phyloP scores from a whole-genome alignment of 352 stramenopile genomes.

The Salisapilia sapeloensis region DNA sequence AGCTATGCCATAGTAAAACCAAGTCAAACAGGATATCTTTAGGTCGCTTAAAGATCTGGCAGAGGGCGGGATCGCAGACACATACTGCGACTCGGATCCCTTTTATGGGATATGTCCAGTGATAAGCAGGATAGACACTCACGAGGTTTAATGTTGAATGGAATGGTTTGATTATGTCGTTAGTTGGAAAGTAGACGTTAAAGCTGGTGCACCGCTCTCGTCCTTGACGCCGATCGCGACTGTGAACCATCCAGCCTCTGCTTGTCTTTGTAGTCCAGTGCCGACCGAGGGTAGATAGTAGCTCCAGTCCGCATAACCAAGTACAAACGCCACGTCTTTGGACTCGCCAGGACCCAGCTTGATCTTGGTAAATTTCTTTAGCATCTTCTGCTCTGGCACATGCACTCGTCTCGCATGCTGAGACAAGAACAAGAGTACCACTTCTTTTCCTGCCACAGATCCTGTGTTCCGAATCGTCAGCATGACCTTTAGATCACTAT shows the following conservation, averaged over 20 bases:
- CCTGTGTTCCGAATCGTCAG: conserved; percentile 59
- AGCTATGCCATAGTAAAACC: too few species aligned
- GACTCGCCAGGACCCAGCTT: conserved; percentile 10
- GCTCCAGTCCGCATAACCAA: conserved; percentile 25
- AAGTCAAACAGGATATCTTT: too few species aligned
- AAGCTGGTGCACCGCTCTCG: too few species aligned
- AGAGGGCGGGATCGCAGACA: too few species aligned
- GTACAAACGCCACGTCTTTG: conserved; percentile 20
- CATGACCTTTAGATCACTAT: conserved; percentile 9
- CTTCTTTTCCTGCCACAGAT: conserved; percentile 20
- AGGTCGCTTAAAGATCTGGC: too few species aligned
- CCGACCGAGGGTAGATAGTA: conserved; percentile 31
- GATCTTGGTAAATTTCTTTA: conserved; percentile 64
- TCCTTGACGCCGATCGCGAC: too few species aligned
- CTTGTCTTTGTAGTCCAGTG: conserved; percentile 12
- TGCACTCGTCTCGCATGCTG: conserved; percentile 27
- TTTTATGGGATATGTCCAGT: too few species aligned
- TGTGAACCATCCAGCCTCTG: conserved; percentile 28
- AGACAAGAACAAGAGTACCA: conserved; percentile 53
- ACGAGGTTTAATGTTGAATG: too few species aligned
- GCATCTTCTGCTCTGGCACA: conserved; percentile 52
- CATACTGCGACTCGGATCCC: too few species aligned
- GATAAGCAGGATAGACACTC: too few species aligned
- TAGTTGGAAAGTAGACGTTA: too few species aligned
- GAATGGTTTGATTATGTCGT: too few species aligned